A percentile compares a stretch with the other conserved stretches of the same genome.
phyloP scores from a whole-genome alignment of 1,284 basidiomycete genomes.

The Ceratobasidium sp. region DNA sequence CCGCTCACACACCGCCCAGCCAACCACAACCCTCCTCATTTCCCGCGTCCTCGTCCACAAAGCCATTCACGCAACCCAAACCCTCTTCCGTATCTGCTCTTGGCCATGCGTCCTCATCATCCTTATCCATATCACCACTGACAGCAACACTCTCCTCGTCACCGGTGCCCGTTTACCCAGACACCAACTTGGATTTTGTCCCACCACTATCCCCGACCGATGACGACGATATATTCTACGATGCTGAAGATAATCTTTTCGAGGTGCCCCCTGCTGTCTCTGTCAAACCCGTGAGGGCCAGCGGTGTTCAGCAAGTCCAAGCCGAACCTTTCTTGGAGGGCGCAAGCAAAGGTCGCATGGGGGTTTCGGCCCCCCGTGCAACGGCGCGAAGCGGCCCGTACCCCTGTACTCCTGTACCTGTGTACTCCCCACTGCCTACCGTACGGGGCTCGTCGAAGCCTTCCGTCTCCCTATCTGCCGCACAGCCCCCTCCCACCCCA shows the following conservation, averaged over 20 bases:
- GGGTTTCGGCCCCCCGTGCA: neutral
- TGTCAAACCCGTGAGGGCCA: constrained; percentile 1
- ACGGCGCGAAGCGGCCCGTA: neutral
- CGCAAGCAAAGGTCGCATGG: constrained; percentile 5
- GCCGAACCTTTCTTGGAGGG: neutral
- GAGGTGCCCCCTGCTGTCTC: too few species aligned
- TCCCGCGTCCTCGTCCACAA: too few species aligned
- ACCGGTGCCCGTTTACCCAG: too few species aligned
- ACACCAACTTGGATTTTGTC: too few species aligned
- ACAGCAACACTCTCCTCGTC: too few species aligned
- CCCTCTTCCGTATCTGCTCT: too few species aligned
- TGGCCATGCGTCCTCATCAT: too few species aligned
- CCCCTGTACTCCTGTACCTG: neutral
- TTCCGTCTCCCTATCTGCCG: neutral
- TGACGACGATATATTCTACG: neutral
- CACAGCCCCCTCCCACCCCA: neutral
- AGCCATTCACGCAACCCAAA: too few species aligned
- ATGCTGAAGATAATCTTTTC: neutral
- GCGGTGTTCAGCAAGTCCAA: neutral
- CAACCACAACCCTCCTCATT: too few species aligned
- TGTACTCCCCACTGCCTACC: neutral
- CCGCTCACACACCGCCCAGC: too few species aligned
- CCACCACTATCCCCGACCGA: neutral
- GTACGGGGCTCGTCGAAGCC: constrained; percentile 12
- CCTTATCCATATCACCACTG: too few species aligned